Evolutionary conservation across 1,284 basidiomycete genomes (phyloP).

Genomic region (Ganoderma resinaceum): DNA sequence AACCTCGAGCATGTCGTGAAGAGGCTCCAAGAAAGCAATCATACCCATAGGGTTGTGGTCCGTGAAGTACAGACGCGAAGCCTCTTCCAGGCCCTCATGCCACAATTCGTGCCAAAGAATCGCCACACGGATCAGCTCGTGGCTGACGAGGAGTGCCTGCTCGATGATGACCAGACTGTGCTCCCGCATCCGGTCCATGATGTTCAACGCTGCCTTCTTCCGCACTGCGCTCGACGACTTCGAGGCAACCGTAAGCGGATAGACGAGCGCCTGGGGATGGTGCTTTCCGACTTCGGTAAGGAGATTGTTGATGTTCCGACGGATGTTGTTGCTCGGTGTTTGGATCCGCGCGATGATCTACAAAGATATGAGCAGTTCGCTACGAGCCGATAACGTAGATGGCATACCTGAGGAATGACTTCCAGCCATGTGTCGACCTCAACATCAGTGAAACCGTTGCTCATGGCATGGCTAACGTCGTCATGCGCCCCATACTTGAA

Average conservation of each 20-base stretch:
- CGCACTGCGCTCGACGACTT: slow-evolving; percentile 92
- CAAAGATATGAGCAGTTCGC: not conserved
- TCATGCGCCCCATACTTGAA: slow-evolving; percentile 97
- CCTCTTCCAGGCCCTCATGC: slow-evolving; percentile 99
- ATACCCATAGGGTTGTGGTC: slow-evolving; percentile 99
- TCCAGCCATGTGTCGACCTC: slow-evolving; percentile 99
- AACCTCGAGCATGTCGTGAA: slow-evolving; percentile 89
- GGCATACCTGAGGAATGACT: slow-evolving; percentile 91
- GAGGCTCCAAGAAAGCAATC: slow-evolving; percentile 93
- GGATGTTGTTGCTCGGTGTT: slow-evolving; percentile 89
- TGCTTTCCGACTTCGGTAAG: slow-evolving; percentile 94
- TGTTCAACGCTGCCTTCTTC: slow-evolving; percentile 84
- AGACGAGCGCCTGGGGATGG: slow-evolving; percentile 98
- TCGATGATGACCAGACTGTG: slow-evolving; percentile 91
- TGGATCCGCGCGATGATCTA: slow-evolving; percentile 99
- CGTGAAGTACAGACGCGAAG: slow-evolving; percentile 96
- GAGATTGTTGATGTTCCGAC: slow-evolving; percentile 90
- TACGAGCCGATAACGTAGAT: too few relatives aligned
- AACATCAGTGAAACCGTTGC: slow-evolving; percentile 87
- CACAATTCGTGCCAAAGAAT: slow-evolving; percentile 99
- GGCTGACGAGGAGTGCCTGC: slow-evolving; percentile 93
- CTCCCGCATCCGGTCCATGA: slow-evolving; percentile 95
- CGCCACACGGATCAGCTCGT: slow-evolving; percentile 96
- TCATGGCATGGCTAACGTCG: slow-evolving; percentile 92
- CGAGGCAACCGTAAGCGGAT: slow-evolving; percentile 97